Percentiles rank a stretch among this genome's conserved stretches.
Conservation (phyloP, 75 land plant species). For the Cryptomeria japonica region DNA sequence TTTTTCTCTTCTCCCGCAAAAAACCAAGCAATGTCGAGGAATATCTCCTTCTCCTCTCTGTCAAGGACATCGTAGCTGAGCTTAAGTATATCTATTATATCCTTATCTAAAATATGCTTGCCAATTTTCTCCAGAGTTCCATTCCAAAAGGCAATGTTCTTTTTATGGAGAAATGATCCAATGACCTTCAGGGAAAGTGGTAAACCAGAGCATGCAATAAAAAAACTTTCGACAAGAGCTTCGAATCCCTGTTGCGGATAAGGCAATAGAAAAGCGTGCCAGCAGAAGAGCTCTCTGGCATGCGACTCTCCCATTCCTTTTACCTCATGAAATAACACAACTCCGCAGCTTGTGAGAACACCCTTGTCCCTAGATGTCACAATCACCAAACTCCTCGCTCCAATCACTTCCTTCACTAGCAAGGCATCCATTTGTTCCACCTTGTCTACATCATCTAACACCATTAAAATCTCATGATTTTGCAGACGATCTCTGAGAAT, state of each 20-base stretch:
- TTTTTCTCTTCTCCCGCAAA: not conserved
- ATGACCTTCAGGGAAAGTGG: not conserved
- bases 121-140: not conserved
- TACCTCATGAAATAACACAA: not conserved
- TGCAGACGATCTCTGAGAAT: not conserved
- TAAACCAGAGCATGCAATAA: not conserved
- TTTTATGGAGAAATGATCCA: not conserved
- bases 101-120: not conserved
- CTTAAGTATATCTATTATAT: not conserved
- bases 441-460: constrained; percentile 4
- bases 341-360: not conserved
- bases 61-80: constrained; percentile 3
- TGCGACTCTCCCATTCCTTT: not conserved
- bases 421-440: not conserved
- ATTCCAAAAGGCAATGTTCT: not conserved
- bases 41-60: not conserved
- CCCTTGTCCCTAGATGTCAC: constrained; percentile 4
- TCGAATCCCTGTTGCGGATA: not conserved
- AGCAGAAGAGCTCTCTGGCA: not conserved
- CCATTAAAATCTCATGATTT: not conserved
- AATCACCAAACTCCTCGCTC: not conserved
- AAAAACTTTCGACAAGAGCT: not conserved
- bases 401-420: not conserved
- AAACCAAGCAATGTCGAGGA: not conserved
- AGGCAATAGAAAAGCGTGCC: not conserved